These are phyloP conservation scores for Saussurea involucrata DNA, from an alignment of 129 eudicot species.

Conservation along the genomic window DNA sequence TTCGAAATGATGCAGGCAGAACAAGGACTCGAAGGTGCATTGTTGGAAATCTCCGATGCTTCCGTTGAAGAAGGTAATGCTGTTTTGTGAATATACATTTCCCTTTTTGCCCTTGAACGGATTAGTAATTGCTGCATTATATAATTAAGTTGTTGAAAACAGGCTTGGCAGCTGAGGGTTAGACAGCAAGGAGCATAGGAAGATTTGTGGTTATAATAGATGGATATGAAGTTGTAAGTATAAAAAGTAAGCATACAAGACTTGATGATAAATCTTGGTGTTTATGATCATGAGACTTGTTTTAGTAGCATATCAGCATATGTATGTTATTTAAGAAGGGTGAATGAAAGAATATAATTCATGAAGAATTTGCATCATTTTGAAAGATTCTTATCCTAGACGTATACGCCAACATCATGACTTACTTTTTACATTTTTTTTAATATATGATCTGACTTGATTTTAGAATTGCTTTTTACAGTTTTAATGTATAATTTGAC, in stretches of 20 bases:
- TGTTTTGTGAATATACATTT: not conserved
- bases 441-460: too few species aligned
- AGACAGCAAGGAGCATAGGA: constrained; percentile 42
- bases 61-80: constrained; percentile 67
- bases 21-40: constrained; percentile 49
- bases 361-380: not conserved
- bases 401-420: too few species aligned
- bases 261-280: constrained; percentile 5
- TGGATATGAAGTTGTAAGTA: constrained; percentile 27
- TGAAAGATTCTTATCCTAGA: constrained; percentile 4
- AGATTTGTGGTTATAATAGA: constrained; percentile 2
- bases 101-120: not conserved
- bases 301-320: not conserved
- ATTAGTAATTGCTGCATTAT: not conserved
- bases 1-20: constrained; percentile 25
- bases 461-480: too few species aligned
- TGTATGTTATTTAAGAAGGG: not conserved
- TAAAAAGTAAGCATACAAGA: constrained; percentile 12
- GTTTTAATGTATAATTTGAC: too few species aligned
- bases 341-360: constrained; percentile 15
- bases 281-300: constrained; percentile 18
- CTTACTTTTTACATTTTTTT: too few species aligned
- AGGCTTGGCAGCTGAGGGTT: constrained; percentile 74
- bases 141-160: constrained; percentile 15
- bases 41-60: constrained; percentile 73